These are phyloP conservation scores for Suillus bovinus DNA, from an alignment of 768 basidiomycete genomes.

Conservation along the genomic window DNA sequence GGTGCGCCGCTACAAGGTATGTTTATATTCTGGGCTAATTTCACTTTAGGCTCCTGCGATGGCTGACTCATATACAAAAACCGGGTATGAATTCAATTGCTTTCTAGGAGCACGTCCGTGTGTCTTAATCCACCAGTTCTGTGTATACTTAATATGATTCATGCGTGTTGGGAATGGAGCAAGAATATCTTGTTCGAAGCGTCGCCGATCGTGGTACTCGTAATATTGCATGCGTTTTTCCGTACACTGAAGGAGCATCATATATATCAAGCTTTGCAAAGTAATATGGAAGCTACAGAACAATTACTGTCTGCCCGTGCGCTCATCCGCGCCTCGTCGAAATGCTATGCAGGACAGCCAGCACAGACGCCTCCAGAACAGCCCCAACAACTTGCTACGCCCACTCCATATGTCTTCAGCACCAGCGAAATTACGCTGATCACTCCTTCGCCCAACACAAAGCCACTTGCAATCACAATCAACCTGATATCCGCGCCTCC, in stretches of 20 bases:
- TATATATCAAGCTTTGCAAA: background rate
- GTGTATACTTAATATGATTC: background rate
- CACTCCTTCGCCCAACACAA: conserved; percentile 94
- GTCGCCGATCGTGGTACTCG: background rate
- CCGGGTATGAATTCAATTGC: background rate
- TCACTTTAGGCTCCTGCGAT: background rate
- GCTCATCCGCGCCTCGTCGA: background rate
- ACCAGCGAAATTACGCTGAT: conserved; percentile 78
- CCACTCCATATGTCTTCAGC: conserved; percentile 73
- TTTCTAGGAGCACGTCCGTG: background rate
- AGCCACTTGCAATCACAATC: conserved; percentile 90
- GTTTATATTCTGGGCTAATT: background rate
- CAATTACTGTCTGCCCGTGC: background rate
- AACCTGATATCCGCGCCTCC: conserved; percentile 66
- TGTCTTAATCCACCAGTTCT: background rate
- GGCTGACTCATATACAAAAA: background rate
- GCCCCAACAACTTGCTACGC: conserved; percentile 82
- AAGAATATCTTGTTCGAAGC: background rate
- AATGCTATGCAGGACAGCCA: conserved; percentile 52
- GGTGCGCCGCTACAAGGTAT: background rate
- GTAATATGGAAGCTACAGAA: conserved; percentile 3
- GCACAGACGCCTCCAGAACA: conserved; percentile 77
- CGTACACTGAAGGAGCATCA: background rate
- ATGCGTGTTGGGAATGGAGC: background rate
- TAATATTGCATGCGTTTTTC: background rate